Evolutionary conservation across 2,329 filamentous ascomycete genomes (phyloP), one percentile per base, ranked within the genome.

Genomic region (Cladophialophora immunda): DNA sequence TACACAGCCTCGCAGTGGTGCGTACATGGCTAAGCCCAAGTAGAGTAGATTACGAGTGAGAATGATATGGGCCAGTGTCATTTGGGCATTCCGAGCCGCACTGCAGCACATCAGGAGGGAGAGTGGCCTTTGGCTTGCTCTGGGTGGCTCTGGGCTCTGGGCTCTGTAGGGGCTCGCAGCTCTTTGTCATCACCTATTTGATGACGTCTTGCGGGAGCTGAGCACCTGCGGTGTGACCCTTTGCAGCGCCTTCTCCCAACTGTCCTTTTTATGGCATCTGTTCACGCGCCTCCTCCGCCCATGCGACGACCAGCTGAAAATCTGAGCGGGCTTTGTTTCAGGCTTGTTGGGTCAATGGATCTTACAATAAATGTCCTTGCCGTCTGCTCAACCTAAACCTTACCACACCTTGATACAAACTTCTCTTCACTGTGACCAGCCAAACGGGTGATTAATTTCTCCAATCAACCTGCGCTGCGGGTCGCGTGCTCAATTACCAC

Each of bases 401-500:
- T 13, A 4, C 45, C 13, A 13, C 6, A 50, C 11, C 45, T 50
- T 50, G 22, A 50, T 45, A 13, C 19, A 25, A 9, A 5, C 15
- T 27, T 27, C 9, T 50, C 22, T 13, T 25, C n/a, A 27, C 19
- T 27, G 19, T 50, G 45, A 13, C 11, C 11, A n/a, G 45, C 45
- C 45, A n/a, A 38, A 17, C 15, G 13, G 15, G 15, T 17, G 13
- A 4, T 17, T 17, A 17, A 38, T 17, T 38, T 15, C 36, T 17
- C 36, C 36, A 15, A 5, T 47, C n/a, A 7, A 9, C 22, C 4
- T 4, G 41, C 19, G n/a, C n/a, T n/a, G n/a, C n/a, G 41, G 38
- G 67, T 73, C 71, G 68, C 64, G 70, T 73, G 70, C 68, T 66
- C 65, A 64, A 8, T 64, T 71, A 27, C 68, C 65, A 22, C 50